A percentile compares a stretch with the other conserved stretches of the same genome.
Conservation (phyloP, 805 yeast species). For the Clavispora vitiphila region DNA sequence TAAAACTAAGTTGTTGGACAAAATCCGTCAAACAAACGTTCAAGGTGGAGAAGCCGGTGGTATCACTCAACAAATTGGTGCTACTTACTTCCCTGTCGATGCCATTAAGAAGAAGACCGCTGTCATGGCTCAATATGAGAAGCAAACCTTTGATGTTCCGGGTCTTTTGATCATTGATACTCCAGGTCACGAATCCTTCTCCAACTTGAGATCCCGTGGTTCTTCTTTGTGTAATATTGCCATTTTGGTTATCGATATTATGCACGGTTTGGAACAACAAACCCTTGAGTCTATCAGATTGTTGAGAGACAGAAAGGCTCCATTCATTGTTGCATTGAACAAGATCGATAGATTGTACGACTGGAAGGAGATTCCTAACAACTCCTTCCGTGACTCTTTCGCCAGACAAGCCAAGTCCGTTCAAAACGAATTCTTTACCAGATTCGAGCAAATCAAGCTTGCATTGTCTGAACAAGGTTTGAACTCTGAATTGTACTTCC, state of each 20-base stretch:
- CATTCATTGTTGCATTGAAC: slow-evolving; percentile 94
- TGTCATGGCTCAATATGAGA: slow-evolving; percentile 83
- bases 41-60: slow-evolving; percentile 99
- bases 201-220: slow-evolving; percentile 97
- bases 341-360: slow-evolving; percentile 96
- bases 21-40: slow-evolving; percentile 96
- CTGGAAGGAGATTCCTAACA: slow-evolving; percentile 88
- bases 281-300: slow-evolving; percentile 90
- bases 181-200: slow-evolving; percentile 99
- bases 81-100: slow-evolving; percentile 97
- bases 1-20: slow-evolving; percentile 94
- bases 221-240: slow-evolving; percentile 99
- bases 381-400: slow-evolving; percentile 92
- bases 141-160: slow-evolving; percentile 87
- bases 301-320: slow-evolving; percentile 95
- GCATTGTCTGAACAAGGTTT: slow-evolving; percentile 97
- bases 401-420: slow-evolving; percentile 79
- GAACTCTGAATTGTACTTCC: slow-evolving; percentile 94
- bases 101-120: slow-evolving; percentile 88
- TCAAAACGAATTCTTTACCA: slow-evolving; percentile 85
- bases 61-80: slow-evolving; percentile 99
- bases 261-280: slow-evolving; percentile 99
- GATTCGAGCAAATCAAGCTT: slow-evolving; percentile 78
- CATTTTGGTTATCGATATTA: slow-evolving; percentile 94
- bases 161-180: slow-evolving; percentile 96